Base-by-base conservation (phyloP, 768 basidiomycete genomes). In the Pleurotus cornucopiae region DNA sequence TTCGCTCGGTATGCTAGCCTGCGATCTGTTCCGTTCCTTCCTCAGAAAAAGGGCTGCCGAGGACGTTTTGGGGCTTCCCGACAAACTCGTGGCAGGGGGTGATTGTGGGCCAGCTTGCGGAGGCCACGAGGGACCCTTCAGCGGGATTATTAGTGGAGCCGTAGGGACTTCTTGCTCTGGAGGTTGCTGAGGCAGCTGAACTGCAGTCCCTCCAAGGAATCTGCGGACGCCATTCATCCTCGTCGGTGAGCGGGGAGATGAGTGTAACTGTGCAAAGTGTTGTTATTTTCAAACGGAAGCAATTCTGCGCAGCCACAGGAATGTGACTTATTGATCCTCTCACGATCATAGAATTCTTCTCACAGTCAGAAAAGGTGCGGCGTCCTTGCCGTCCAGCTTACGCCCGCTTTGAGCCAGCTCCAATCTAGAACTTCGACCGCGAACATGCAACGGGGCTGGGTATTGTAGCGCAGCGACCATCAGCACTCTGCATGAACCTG, bases 211-310 rank as follows among this genome's bases (percentile, higher is more conserved):
- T 46, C 72, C 76, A 55, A 86, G 77, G 61, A 88, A 76, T 71
- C 83, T 80, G 63, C 84, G 85, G 60, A 88, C 84, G 64, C 85
- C 84, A 78, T 88, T 85, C 86, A 88, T 88, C 66, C 57, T 58
- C 59, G 62, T 41, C 60, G 55, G 21, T 55, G 58, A 52, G 39
- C 34, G 46, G 53, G 51, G 21, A 16, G 18, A 34, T 41, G 30
- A 44, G 25, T 11, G 30, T 34, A 34, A 34, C 30, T 34, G 30
- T 34, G 30, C 9, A 11, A 34, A 34, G 30, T 34, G 30, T 34
- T 16, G 41, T 21, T 44, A 21, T 16, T 44, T 44, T n/a, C n/a
- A n/a, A 44, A 44, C 45, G 54, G 54, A 47, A 55, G 43, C 39
- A 53, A 40, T 53, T 43, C n/a, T 3, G 16, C 16, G 12, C 39